Evolutionary conservation across 179 eudicot species (phyloP).

Genomic region (Heliamphora pulchella): DNA sequence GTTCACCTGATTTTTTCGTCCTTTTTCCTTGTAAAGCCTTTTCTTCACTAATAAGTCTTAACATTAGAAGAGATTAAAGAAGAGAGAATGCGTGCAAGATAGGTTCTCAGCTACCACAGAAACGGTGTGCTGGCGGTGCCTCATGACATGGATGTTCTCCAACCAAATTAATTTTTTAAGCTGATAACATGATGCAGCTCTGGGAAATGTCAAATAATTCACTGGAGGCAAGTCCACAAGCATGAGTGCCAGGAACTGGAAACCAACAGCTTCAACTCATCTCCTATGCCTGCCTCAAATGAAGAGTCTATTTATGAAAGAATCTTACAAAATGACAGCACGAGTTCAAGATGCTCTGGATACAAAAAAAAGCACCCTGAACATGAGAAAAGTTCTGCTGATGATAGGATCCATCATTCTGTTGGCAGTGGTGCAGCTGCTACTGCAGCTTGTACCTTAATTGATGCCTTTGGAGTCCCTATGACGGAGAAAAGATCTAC

Average conservation of each 20-base stretch:
- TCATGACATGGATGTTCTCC: neutral
- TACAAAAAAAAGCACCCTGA: slow-evolving; percentile 23
- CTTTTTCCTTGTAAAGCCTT: neutral
- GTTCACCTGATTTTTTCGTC: no score
- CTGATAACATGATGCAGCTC: slow-evolving; percentile 52
- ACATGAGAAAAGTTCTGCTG: slow-evolving; percentile 27
- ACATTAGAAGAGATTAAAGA: neutral
- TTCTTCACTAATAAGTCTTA: neutral
- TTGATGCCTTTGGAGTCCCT: slow-evolving; percentile 30
- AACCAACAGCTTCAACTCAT: slow-evolving; percentile 28
- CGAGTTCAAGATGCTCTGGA: slow-evolving; percentile 22
- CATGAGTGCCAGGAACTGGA: slow-evolving; percentile 66
- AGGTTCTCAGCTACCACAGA: neutral
- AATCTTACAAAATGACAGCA: slow-evolving; percentile 23
- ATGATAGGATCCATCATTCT: slow-evolving; percentile 21
- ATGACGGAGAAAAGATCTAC: slow-evolving; percentile 34
- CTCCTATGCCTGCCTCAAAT: slow-evolving; percentile 24
- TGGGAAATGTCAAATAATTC: slow-evolving; percentile 90
- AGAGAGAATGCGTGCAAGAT: neutral
- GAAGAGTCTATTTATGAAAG: slow-evolving; percentile 35
- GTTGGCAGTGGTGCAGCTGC: slow-evolving; percentile 19
- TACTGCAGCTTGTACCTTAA: slow-evolving; percentile 21
- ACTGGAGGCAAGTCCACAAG: slow-evolving; percentile 95
- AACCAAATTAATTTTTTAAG: neutral
- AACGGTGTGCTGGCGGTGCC: neutral